phyloP scores from a whole-genome alignment of 148 eudicot species.

The Vaccinium darrowii region DNA sequence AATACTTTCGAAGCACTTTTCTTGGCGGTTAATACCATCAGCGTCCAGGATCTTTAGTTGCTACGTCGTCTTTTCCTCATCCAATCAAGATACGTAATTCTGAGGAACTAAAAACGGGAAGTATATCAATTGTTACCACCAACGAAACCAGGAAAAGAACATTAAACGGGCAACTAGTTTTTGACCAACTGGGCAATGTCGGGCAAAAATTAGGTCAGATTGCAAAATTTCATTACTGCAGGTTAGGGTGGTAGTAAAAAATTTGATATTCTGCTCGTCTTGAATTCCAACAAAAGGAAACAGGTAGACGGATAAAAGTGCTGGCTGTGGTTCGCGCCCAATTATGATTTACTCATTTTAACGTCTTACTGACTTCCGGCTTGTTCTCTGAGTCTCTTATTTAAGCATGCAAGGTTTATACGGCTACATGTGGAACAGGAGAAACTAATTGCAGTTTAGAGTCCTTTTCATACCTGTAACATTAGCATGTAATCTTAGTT shows the following conservation, averaged over 20 bases:
- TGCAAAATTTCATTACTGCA: neutral
- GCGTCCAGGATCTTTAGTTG: neutral
- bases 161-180: neutral
- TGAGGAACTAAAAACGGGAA: neutral
- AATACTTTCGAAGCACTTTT: neutral
- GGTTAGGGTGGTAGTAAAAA: neutral
- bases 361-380: neutral
- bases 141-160: neutral
- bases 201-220: neutral
- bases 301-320: neutral
- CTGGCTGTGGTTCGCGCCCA: neutral
- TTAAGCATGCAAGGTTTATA: neutral
- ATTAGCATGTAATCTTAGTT: slow-evolving; percentile 29
- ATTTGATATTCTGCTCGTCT: neutral
- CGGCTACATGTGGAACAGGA: neutral
- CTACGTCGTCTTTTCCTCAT: neutral
- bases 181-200: neutral
- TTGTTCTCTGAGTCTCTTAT: neutral
- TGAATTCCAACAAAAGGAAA: neutral
- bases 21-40: neutral
- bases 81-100: neutral
- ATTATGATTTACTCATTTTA: neutral
- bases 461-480: slow-evolving; percentile 2
- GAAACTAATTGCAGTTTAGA: neutral
- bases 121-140: neutral